Evolutionary conservation across 176 grass and related monocot genomes (phyloP).

Genomic region (Elymus sibiricus): DNA sequence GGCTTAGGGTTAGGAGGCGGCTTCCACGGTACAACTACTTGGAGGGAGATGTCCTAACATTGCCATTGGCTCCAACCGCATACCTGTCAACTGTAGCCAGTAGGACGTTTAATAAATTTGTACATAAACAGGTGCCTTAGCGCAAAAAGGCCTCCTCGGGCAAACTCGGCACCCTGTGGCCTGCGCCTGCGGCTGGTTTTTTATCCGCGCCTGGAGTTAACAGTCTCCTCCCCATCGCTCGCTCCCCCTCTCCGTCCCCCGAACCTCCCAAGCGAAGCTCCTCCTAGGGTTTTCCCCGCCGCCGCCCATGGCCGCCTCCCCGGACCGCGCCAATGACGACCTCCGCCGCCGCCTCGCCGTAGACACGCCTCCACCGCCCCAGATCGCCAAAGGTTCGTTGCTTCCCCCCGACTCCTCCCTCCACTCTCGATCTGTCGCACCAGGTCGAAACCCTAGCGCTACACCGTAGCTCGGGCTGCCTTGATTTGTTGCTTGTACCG

Average conservation of each 20-base stretch:
- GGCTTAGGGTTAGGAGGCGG: no score
- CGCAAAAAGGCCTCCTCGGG: slow-evolving; percentile 12
- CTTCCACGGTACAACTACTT: no score
- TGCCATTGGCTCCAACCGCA: no score
- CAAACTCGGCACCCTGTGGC: slow-evolving; percentile 15
- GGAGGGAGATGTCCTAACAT: no score
- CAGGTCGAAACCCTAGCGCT: slow-evolving; percentile 28
- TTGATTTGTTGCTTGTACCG: slow-evolving; percentile 3
- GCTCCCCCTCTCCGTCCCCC: slow-evolving; percentile 20
- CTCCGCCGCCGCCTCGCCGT: slow-evolving; percentile 56
- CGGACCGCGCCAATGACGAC: slow-evolving; percentile 65
- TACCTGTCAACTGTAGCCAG: no score
- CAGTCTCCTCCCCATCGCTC: slow-evolving; percentile 1
- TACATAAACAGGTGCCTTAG: no score
- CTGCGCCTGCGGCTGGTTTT: neutral
- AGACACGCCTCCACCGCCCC: slow-evolving; percentile 52
- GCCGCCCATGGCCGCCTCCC: slow-evolving; percentile 49
- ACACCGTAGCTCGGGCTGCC: neutral
- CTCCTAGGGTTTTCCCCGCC: slow-evolving; percentile 55
- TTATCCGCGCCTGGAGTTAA: slow-evolving; percentile 34
- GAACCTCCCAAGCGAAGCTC: slow-evolving; percentile 31
- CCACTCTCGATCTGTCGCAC: slow-evolving; percentile 17
- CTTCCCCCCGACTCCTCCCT: neutral
- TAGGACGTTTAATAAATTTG: no score
- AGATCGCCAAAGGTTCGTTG: slow-evolving; percentile 59